Evolutionary conservation across 352 stramenopile species (phyloP), one percentile per base, ranked within the genome.

Genomic region (Globisporangium recalcitrans): DNA sequence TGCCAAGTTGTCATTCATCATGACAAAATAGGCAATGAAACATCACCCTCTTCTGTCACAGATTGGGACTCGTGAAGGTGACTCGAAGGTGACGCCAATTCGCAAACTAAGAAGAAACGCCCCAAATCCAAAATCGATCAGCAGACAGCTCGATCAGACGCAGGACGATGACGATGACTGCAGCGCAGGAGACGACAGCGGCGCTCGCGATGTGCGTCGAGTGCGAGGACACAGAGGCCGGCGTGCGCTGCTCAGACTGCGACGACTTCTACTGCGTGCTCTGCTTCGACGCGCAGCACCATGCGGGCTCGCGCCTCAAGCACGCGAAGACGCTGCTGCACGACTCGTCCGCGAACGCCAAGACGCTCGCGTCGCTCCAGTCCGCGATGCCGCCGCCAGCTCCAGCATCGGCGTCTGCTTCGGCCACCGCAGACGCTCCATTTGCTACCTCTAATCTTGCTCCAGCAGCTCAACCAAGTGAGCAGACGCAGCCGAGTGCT

Each of bases 171-270:
- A 42, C 52, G 48, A 55, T 26, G 2, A 55, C 26, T 11, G 21
- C 42, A 36, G 61, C 16, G 36, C 36, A 67, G 31, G 42, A 51
- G 26, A 57, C 46, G 31, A 75, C 73, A 13, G 24, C 24, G 70
- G 38, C 60, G 48, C 14, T 62, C 61, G 57, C 46, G 11, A 85
- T 89, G 75, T 96, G 85, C 73, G 70, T 93, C 56, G 85, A 96
- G 55, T 96, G 87, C 67, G 85, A 95, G 61, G 85, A 95, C 63
- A 90, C 85, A 34, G 73, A 75, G 54, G 87, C 87, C 0, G 78
- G 77, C 26, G 63, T 95, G 14, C 65, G 64, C 29, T 96, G 87
- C 64, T 65, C 80, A 10, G 71, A 75, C 32, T 96, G 87, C 58
- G 66, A 73, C 11, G 87, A 96, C 63, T 54, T 78, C 0, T 96